Conservation (phyloP, 345 rosid species). For the Sapria himalayana region DNA sequence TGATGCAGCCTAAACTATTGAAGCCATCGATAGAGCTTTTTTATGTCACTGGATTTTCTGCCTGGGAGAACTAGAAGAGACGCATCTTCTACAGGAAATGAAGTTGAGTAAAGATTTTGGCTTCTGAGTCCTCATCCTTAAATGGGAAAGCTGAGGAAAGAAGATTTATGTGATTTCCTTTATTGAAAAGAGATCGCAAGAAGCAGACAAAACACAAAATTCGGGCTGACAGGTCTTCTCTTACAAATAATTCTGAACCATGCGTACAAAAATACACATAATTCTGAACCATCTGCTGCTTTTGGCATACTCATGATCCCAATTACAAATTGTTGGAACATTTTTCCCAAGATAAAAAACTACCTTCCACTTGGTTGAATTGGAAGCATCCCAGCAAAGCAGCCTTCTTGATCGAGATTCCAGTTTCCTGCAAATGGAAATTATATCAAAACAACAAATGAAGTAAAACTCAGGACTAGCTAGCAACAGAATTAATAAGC, state of each 20-base stretch:
- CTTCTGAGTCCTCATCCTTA: conserved; percentile 36
- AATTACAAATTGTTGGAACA: too few species aligned
- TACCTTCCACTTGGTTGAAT: conserved; percentile 59
- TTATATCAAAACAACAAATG: conserved; percentile 4
- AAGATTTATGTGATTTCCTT: background rate
- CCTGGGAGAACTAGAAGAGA: conserved; percentile 43
- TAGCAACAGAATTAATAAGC: too few species aligned
- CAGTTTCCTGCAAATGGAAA: conserved; percentile 42
- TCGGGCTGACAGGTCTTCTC: too few species aligned
- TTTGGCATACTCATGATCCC: too few species aligned
- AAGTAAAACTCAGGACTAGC: background rate
- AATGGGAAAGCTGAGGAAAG: conserved; percentile 32
- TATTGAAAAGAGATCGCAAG: background rate
- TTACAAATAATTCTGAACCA: too few species aligned
- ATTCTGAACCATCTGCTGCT: too few species aligned
- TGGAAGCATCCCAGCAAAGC: conserved; percentile 72
- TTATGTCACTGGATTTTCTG: too few species aligned
- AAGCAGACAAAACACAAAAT: background rate
- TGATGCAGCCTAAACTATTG: too few species aligned
- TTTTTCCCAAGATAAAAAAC: too few species aligned
- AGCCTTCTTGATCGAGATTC: conserved; percentile 77
- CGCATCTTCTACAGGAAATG: conserved; percentile 48
- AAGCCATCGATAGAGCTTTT: too few species aligned
- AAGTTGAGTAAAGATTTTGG: conserved; percentile 50
- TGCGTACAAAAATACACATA: too few species aligned